Conservation (phyloP, 192 early-diverging fungal species). For the Backusella mclennaniae region DNA sequence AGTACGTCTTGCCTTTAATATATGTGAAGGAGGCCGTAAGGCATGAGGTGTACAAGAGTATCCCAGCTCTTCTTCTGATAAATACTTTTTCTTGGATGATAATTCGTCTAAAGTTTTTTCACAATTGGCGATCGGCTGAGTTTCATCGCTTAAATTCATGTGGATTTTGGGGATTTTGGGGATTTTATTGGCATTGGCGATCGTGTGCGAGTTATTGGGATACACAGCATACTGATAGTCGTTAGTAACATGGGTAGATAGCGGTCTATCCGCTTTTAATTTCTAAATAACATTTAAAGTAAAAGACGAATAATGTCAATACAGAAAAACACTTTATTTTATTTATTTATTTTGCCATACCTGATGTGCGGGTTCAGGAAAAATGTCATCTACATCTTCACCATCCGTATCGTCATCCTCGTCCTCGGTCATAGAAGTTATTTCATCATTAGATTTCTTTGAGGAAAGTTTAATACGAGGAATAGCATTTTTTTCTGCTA, state of each 20-base stretch:
- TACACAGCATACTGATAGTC: background rate
- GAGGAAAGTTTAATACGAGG: background rate
- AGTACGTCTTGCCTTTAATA: background rate
- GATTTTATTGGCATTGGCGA: background rate
- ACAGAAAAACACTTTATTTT: background rate
- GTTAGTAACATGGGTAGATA: background rate
- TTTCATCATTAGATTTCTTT: constrained; percentile 9
- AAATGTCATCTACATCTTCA: constrained; percentile 11
- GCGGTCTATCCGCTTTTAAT: background rate
- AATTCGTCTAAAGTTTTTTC: background rate
- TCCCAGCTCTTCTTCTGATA: background rate
- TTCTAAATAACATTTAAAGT: background rate
- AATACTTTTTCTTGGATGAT: background rate
- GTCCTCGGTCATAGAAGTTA: constrained; percentile 11
- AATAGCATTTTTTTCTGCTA: background rate
- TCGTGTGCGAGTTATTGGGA: background rate
- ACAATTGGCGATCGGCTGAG: background rate
- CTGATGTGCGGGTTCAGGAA: background rate
- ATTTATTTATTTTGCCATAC: background rate
- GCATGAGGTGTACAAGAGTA: constrained; percentile 6
- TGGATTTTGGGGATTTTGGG: background rate
- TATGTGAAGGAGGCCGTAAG: constrained; percentile 18
- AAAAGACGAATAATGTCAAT: background rate
- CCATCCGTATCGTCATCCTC: constrained; percentile 11
- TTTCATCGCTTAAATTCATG: background rate